These are phyloP conservation scores for Moricandia moricandioides DNA, from an alignment of 345 rosid genomes.

Conservation along the genomic window DNA sequence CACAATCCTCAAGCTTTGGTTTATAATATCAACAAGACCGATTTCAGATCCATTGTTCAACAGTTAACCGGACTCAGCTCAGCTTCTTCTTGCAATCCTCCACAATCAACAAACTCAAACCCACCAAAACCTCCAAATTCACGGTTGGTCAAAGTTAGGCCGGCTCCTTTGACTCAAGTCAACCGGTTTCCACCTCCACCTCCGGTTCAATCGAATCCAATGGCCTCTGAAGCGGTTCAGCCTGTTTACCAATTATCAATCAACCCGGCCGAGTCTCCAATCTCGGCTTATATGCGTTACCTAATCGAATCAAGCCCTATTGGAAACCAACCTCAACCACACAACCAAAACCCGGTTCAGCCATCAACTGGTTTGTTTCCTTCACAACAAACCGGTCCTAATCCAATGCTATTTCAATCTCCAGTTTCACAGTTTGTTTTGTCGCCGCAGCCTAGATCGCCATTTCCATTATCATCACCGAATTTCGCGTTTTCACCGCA, in stretches of 20 bases:
- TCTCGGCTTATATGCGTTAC: conserved; percentile 81
- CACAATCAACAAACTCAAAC: conserved; percentile 50
- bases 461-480: conserved; percentile 64
- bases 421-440: conserved; percentile 73
- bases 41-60: conserved; percentile 85
- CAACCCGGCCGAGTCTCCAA: conserved; percentile 59
- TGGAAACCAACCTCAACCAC: conserved; percentile 48
- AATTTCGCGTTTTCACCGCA: conserved; percentile 74
- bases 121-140: conserved; percentile 74
- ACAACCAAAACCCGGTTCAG: conserved; percentile 38
- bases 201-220: conserved; percentile 25
- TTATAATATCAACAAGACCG: conserved; percentile 93
- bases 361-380: conserved; percentile 45
- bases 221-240: conserved; percentile 24
- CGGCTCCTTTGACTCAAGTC: conserved; percentile 74
- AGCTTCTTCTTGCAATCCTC: conserved; percentile 34
- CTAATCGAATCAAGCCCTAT: conserved; percentile 51
- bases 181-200: conserved; percentile 51
- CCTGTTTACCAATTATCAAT: conserved; percentile 1
- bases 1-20: conserved; percentile 86
- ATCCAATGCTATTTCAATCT: conserved; percentile 54
- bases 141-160: conserved; percentile 83
- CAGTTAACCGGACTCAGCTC: conserved; percentile 85
- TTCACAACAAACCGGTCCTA: conserved; percentile 48
- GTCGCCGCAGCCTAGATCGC: conserved; percentile 59